These are phyloP conservation scores for Brasilioporus rufonigricans DNA, from an alignment of 768 basidiomycete species.

Conservation along the genomic window DNA sequence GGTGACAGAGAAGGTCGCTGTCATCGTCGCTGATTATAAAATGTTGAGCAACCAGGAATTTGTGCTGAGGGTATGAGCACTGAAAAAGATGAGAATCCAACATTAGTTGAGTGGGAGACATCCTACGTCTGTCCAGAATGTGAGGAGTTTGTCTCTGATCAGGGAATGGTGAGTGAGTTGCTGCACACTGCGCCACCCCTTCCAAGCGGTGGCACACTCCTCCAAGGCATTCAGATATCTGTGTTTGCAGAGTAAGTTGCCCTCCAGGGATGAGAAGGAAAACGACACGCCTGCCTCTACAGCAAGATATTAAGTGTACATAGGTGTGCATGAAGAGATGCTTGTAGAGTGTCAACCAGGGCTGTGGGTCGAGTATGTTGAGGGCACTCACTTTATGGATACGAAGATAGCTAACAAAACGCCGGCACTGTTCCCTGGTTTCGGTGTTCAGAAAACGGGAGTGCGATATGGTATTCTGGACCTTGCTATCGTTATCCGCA, in stretches of 20 bases:
- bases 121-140: conserved; percentile 12
- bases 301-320: conserved; percentile 22
- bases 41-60: background rate
- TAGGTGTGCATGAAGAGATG: conserved; percentile 26
- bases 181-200: conserved; percentile 10
- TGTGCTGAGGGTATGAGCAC: conserved; percentile 15
- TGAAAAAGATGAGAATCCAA: conserved; percentile 3
- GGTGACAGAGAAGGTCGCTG: conserved; percentile 13
- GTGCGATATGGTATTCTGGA: conserved; percentile 6
- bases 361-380: background rate
- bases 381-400: conserved; percentile 19
- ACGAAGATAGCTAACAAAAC: conserved; percentile 11
- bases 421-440: background rate
- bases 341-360: conserved; percentile 14
- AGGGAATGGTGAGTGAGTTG: conserved; percentile 15
- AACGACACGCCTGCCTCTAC: conserved; percentile 1
- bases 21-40: conserved; percentile 13
- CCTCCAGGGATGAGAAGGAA: background rate
- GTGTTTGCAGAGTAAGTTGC: background rate
- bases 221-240: conserved; percentile 13
- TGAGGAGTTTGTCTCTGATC: conserved; percentile 15
- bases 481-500: background rate
- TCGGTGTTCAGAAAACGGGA: background rate
- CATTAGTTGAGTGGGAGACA: background rate
- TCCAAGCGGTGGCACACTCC: conserved; percentile 11